A percentile compares a stretch with the other conserved stretches of the same genome.
phyloP scores from a whole-genome alignment of 768 basidiomycete genomes.

The Trichaptum fuscoviolaceum region DNA sequence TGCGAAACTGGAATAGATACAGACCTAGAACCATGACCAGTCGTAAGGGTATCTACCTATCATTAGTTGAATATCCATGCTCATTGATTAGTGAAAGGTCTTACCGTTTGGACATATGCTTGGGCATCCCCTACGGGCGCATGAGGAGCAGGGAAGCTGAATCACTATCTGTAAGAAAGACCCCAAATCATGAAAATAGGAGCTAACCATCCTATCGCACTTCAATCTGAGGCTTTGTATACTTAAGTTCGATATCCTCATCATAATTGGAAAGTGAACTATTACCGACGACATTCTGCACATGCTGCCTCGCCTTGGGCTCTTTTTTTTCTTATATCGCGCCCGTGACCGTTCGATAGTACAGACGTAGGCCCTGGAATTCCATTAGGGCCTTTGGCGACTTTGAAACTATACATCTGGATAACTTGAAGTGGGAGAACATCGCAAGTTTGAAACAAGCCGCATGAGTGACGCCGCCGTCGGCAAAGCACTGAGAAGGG shows the following conservation, averaged over 20 bases:
- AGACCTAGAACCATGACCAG: not conserved
- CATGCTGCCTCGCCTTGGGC: not conserved
- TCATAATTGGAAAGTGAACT: not conserved
- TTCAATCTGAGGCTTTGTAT: not conserved
- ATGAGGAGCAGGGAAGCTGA: conserved; percentile 1
- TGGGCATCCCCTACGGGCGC: not conserved
- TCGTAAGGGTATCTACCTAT: not conserved
- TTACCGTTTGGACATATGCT: not conserved
- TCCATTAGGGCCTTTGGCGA: not conserved
- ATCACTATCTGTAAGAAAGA: not conserved
- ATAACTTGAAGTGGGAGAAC: too few relatives aligned
- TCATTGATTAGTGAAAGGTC: not conserved
- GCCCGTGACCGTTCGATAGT: not conserved
- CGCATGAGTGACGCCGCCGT: too few relatives aligned
- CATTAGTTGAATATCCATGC: not conserved
- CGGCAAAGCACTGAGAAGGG: too few relatives aligned
- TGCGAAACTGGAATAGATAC: not conserved
- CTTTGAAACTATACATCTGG: not conserved
- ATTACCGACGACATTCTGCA: not conserved
- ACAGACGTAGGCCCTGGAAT: not conserved
- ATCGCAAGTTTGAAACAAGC: too few relatives aligned
- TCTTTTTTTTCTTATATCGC: not conserved
- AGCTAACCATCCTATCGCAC: not conserved
- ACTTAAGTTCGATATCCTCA: not conserved
- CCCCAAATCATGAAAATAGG: not conserved